These are phyloP conservation scores for Neonectria punicea DNA, from an alignment of 2,329 filamentous ascomycete genomes.

Conservation along the genomic window DNA sequence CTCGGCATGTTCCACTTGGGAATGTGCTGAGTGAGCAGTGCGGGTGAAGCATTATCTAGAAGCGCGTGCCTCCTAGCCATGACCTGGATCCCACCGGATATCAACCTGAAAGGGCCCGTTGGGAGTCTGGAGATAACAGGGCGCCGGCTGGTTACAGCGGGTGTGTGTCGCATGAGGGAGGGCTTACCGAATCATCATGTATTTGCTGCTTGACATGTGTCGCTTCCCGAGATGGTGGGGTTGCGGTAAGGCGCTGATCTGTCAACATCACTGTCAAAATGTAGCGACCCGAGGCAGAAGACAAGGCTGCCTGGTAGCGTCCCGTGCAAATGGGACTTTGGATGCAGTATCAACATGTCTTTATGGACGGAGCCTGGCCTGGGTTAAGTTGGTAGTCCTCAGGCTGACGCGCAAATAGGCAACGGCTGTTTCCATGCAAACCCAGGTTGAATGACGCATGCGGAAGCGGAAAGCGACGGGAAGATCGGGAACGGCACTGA, in stretches of 20 bases:
- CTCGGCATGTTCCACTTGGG: conserved; percentile 16
- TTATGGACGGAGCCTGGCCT: background rate
- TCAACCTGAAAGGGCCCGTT: background rate
- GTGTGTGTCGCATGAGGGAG: conserved; percentile 16
- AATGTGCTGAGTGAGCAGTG: conserved; percentile 7
- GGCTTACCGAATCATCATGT: conserved; percentile 9
- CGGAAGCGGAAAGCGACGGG: background rate
- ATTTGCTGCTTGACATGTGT: conserved; percentile 22
- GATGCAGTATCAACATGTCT: background rate
- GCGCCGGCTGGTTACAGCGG: background rate
- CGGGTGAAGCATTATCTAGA: background rate
- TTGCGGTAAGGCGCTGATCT: conserved; percentile 5
- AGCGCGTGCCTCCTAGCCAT: background rate
- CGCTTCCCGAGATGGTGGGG: conserved; percentile 15
- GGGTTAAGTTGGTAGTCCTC: too few species aligned
- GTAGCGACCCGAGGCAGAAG: background rate
- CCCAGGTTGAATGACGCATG: background rate
- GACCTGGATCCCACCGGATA: background rate
- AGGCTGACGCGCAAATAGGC: background rate
- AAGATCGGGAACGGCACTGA: background rate
- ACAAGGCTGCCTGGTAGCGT: background rate
- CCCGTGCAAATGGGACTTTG: background rate
- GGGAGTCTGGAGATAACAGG: background rate
- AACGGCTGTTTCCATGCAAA: background rate
- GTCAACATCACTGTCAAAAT: background rate